Conservation (phyloP, 164 flowering plant species). For the Magnolia changhungtana region DNA sequence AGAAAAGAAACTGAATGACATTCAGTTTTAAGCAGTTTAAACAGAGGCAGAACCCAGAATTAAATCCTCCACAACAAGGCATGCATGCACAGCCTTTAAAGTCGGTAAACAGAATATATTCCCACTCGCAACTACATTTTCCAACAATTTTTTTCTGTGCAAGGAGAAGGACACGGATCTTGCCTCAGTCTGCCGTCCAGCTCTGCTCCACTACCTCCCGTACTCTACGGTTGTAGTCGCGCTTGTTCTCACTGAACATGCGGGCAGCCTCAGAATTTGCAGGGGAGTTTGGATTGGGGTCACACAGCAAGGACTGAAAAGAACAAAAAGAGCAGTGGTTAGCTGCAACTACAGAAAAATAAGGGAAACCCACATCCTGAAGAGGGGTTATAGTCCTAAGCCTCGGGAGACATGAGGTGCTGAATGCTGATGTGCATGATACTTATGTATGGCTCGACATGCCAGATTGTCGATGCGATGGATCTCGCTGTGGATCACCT, state of each 20-base stretch:
- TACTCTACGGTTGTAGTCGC: slow-evolving; percentile 73
- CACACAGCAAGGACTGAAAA: slow-evolving; percentile 72
- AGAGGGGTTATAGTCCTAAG: too few species aligned
- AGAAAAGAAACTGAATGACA: background rate
- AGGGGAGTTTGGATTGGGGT: slow-evolving; percentile 84
- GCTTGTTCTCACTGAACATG: slow-evolving; percentile 77
- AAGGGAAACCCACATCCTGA: too few species aligned
- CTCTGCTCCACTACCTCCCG: slow-evolving; percentile 89
- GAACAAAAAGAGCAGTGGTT: background rate
- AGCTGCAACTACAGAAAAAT: too few species aligned
- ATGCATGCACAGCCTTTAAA: background rate
- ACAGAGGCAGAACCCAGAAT: slow-evolving; percentile 1
- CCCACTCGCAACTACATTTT: background rate
- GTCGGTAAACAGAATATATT: background rate
- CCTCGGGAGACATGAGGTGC: too few species aligned
- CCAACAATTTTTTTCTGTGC: background rate
- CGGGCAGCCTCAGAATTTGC: slow-evolving; percentile 85
- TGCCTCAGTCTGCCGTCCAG: slow-evolving; percentile 66
- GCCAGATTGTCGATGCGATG: too few species aligned
- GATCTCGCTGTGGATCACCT: too few species aligned
- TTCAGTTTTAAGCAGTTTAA: background rate
- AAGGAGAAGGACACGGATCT: background rate
- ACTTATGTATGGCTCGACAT: too few species aligned
- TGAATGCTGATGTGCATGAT: too few species aligned
- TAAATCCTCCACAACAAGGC: slow-evolving; percentile 2